phyloP scores from a whole-genome alignment of 768 basidiomycete species.

The Serpula lacrymans region DNA sequence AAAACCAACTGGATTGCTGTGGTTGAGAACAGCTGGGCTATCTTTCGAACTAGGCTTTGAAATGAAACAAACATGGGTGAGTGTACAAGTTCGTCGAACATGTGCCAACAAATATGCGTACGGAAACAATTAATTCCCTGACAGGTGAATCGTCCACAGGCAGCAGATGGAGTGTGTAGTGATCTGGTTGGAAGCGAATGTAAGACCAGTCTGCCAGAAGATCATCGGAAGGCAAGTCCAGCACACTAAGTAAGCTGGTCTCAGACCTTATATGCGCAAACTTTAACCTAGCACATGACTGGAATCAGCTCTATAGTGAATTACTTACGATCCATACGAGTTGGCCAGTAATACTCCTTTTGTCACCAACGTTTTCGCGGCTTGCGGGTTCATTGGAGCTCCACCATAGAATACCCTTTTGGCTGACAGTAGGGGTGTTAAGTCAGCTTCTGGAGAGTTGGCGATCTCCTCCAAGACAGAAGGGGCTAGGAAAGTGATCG shows the following conservation, averaged over 20 bases:
- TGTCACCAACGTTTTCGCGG: constrained; percentile 3
- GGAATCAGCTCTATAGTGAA: background rate
- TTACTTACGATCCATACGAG: constrained; percentile 11
- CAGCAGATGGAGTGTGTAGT: constrained; percentile 8
- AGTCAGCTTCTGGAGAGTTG: constrained; percentile 3
- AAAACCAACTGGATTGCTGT: constrained; percentile 16
- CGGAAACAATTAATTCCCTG: constrained; percentile 17
- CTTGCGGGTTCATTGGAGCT: constrained; percentile 10
- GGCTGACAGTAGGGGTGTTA: constrained; percentile 6
- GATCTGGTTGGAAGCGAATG: constrained; percentile 7
- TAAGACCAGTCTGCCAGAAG: constrained; percentile 8
- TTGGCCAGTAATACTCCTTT: constrained; percentile 4
- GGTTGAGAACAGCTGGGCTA: constrained; percentile 17
- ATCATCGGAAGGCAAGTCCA: constrained; percentile 4
- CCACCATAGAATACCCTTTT: constrained; percentile 11
- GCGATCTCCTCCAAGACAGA: constrained; percentile 17
- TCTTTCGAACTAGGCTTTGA: constrained; percentile 11
- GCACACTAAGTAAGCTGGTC: constrained; percentile 6
- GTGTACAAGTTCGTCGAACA: background rate
- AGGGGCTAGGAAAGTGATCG: constrained; percentile 10
- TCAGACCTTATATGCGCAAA: constrained; percentile 15
- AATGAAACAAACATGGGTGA: too few species aligned
- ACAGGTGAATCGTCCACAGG: background rate
- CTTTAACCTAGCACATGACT: background rate
- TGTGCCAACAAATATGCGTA: constrained; percentile 8